These are phyloP conservation scores for Candida hispaniensis DNA, from an alignment of 805 yeast genomes.

Conservation along the genomic window DNA sequence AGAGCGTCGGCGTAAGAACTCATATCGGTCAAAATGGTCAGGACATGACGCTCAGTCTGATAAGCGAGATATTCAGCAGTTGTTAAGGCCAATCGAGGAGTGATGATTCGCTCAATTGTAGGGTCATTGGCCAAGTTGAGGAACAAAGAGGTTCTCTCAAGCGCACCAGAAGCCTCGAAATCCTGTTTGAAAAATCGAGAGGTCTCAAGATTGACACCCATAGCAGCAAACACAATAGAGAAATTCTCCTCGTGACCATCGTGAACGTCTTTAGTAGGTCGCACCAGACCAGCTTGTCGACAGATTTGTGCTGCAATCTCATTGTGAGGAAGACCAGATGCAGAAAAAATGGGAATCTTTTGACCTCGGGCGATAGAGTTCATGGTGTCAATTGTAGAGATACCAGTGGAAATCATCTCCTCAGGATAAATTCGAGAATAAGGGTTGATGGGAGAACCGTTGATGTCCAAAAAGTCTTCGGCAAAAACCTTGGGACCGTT, in stretches of 20 bases:
- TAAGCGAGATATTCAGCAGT: conserved; percentile 98
- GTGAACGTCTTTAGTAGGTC: conserved; percentile 98
- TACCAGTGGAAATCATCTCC: conserved; percentile 99
- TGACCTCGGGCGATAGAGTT: conserved; percentile 99
- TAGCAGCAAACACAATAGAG: conserved; percentile 98
- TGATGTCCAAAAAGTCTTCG: conserved; percentile 95
- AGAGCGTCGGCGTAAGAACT: conserved; percentile 99
- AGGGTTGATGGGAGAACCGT: conserved; percentile 98
- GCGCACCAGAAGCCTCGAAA: conserved; percentile 96
- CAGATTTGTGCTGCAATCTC: conserved; percentile 99
- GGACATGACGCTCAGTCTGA: conserved; percentile 98
- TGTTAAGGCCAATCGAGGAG: conserved; percentile 97
- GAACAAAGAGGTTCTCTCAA: conserved; percentile 95
- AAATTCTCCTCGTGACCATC: conserved; percentile 99
- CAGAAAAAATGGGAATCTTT: conserved; percentile 97
- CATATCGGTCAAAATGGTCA: conserved; percentile 97
- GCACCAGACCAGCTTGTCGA: conserved; percentile 98
- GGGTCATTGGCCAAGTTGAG: conserved; percentile 98
- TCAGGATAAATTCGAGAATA: conserved; percentile 98
- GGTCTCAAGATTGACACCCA: conserved; percentile 99
- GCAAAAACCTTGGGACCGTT: conserved; percentile 98
- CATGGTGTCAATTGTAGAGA: conserved; percentile 98
- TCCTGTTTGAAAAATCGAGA: conserved; percentile 98
- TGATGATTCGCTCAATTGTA: conserved; percentile 97
- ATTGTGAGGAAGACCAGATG: conserved; percentile 98